Conservation (phyloP, 2,329 filamentous ascomycete species). For the Neurospora crassa region DNA sequence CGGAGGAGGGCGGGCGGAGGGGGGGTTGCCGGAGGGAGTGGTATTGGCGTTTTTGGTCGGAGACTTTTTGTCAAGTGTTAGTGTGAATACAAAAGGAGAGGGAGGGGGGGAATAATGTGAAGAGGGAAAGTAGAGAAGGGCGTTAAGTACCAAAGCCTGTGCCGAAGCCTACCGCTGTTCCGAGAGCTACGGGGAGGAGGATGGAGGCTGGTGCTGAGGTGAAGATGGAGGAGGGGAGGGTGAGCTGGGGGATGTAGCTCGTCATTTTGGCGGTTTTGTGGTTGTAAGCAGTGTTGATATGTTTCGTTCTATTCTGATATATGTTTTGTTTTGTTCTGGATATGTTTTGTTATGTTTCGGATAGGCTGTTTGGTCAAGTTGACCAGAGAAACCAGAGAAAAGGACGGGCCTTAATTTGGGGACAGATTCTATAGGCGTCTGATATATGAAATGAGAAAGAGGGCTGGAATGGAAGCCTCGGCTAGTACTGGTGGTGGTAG, state of each 20-base stretch:
- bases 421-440: too few relatives aligned
- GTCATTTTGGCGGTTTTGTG: slow-evolving; percentile 47
- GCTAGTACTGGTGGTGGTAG: neutral
- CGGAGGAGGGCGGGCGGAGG: slow-evolving; percentile 47
- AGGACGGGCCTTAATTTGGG: neutral
- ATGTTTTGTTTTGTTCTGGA: too few relatives aligned
- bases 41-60: slow-evolving; percentile 52
- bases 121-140: too few relatives aligned
- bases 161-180: slow-evolving; percentile 62
- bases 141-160: slow-evolving; percentile 58
- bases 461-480: neutral
- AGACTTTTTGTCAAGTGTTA: slow-evolving; percentile 28
- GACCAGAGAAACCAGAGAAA: neutral
- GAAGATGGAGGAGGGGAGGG: slow-evolving; percentile 63
- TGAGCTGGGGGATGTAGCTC: slow-evolving; percentile 67
- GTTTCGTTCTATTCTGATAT: neutral
- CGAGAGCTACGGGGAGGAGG: slow-evolving; percentile 64
- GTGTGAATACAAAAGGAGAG: too few relatives aligned
- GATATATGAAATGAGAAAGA: neutral
- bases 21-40: slow-evolving; percentile 58
- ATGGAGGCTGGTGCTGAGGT: slow-evolving; percentile 62
- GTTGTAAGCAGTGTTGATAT: neutral
- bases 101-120: neutral
- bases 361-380: neutral
- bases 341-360: neutral